Conservation (phyloP, 1,284 basidiomycete genomes). For the Ceratobasidium sp. region DNA sequence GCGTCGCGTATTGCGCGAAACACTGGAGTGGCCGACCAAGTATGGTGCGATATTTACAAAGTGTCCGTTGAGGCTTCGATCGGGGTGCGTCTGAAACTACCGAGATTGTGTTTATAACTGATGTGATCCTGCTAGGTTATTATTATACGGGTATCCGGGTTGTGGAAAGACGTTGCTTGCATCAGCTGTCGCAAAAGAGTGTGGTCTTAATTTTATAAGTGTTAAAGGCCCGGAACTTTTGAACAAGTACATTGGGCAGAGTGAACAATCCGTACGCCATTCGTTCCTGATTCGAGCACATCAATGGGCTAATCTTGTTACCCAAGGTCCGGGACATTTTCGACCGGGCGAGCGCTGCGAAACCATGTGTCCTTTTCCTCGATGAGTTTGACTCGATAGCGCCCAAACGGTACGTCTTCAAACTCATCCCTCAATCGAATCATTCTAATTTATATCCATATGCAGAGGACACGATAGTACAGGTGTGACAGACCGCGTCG, state of each 20-base stretch:
- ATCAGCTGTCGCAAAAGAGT: slow-evolving; percentile 97
- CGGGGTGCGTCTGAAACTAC: slow-evolving; percentile 74
- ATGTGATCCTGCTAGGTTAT: slow-evolving; percentile 66
- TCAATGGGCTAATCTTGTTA: slow-evolving; percentile 9
- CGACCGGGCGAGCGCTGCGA: slow-evolving; percentile 93
- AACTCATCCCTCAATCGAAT: slow-evolving; percentile 7
- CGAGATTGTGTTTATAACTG: too few relatives aligned
- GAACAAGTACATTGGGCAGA: slow-evolving; percentile 99
- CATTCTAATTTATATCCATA: slow-evolving; percentile 17
- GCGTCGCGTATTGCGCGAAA: slow-evolving; percentile 87
- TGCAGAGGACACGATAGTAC: slow-evolving; percentile 97
- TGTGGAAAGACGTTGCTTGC: slow-evolving; percentile 98
- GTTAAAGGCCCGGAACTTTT: slow-evolving; percentile 98
- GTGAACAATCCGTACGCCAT: slow-evolving; percentile 85
- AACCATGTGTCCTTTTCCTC: slow-evolving; percentile 98
- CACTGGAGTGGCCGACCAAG: slow-evolving; percentile 99
- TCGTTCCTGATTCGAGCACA: neutral
- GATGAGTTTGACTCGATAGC: slow-evolving; percentile 99
- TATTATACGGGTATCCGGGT: slow-evolving; percentile 96
- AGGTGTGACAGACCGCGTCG: slow-evolving; percentile 97
- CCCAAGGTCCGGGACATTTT: slow-evolving; percentile 94
- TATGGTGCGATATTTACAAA: slow-evolving; percentile 96
- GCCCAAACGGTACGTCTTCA: slow-evolving; percentile 79
- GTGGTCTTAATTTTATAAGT: slow-evolving; percentile 97
- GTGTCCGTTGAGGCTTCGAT: slow-evolving; percentile 91